phyloP scores from a whole-genome alignment of 108 stramenopile species.

The Discostella pseudostelligera region DNA sequence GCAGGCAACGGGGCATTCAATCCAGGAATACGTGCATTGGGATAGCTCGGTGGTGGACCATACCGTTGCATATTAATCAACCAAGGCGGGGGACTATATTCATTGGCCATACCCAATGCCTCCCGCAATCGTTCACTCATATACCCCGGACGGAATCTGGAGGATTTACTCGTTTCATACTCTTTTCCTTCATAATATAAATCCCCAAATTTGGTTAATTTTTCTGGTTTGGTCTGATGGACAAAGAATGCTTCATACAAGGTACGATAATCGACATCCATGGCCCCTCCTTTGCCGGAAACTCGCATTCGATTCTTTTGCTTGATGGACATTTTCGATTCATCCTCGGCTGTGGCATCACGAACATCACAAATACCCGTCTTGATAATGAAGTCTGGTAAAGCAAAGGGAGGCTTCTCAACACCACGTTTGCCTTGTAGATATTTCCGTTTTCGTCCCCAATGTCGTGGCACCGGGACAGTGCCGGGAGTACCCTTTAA shows the following conservation, averaged over 20 bases:
- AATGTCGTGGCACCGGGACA: constrained; percentile 96
- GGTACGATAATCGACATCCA: constrained; percentile 97
- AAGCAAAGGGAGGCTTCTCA: constrained; percentile 92
- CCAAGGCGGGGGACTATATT: constrained; percentile 93
- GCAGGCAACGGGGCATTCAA: constrained; percentile 95
- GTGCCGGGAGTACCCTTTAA: constrained; percentile 88
- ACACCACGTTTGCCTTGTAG: constrained; percentile 95
- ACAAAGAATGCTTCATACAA: constrained; percentile 98
- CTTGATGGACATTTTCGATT: constrained; percentile 77
- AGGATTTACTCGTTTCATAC: constrained; percentile 72
- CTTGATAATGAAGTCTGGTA: constrained; percentile 97
- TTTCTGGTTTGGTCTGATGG: constrained; percentile 92
- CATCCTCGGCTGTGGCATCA: constrained; percentile 82
- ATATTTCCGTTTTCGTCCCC: constrained; percentile 98
- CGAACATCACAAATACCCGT: constrained; percentile 95
- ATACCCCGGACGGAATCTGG: constrained; percentile 60
- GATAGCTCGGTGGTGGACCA: constrained; percentile 96
- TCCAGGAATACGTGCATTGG: constrained; percentile 90
- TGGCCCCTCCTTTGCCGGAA: constrained; percentile 84
- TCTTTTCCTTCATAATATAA: constrained; percentile 99
- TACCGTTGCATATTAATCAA: constrained; percentile 99
- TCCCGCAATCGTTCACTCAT: constrained; percentile 70
- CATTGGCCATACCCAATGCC: constrained; percentile 88
- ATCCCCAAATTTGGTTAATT: constrained; percentile 85
- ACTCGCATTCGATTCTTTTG: constrained; percentile 90